Base-by-base conservation (phyloP, 805 yeast genomes). In the Yarrowia divulgata region DNA sequence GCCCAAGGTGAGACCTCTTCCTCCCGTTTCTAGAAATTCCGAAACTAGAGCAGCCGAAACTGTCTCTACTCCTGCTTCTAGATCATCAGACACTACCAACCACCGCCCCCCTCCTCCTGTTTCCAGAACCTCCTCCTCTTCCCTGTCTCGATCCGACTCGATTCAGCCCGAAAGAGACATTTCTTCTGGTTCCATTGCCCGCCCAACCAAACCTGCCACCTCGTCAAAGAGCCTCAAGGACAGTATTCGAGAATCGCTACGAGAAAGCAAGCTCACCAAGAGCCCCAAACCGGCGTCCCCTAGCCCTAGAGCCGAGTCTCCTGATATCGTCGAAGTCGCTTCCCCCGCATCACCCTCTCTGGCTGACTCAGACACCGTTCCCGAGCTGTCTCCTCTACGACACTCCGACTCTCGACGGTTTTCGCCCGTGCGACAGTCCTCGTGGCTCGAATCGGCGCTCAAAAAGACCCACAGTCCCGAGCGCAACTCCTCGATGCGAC, bases 361-460 rank as follows among this genome's bases (percentile, higher is more conserved):
- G 3, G 29, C 49, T 13, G 45, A 46, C 16, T 7, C 55, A 8
- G 57, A 48, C n/a, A 48, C 40, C 10, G 57, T 63, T 37, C 43
- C 57, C 5, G 68, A 63, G 23, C 46, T 48, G 32, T 63, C 68
- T 39, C 68, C 68, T 8, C 16, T 48, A 2, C 46, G 57, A 16
- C 55, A 48, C 14, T 63, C 68, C 3, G 68, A 63, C 54, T 69
- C 73, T 12, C 57, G 76, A 23, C 68, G 75, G 10, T 72, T 74
- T 71, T 72, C 74, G 19, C 77, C 77, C 8, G 71, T 68, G 3
- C 54, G 73, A 29, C 75, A 73, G 68, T 72, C 75, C 6, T 72
- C 76, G 13, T 75, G 77, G 77, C 70, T 75, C 13, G 77, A 74
- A 60, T 74, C 75, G 55, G 77, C 77, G 8, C 66, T 74, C 40